Conservation (phyloP, 768 basidiomycete genomes). For the Favolaschia claudopus region DNA sequence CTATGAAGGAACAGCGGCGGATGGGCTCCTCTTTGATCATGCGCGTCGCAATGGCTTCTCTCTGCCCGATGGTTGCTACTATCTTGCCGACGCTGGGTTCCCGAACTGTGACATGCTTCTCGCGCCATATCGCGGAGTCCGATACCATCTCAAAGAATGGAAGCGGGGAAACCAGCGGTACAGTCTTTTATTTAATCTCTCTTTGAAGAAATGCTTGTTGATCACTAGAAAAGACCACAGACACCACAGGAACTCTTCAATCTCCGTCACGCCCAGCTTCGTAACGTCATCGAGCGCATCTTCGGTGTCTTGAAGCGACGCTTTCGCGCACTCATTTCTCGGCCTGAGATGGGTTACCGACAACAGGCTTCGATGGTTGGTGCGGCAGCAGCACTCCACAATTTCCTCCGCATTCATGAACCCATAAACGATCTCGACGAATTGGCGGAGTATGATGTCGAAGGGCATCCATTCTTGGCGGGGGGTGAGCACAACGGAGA, state of each 20-base stretch:
- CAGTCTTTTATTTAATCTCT: background rate
- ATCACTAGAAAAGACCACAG: background rate
- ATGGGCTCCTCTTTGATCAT: too few species aligned
- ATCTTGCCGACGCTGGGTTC: too few species aligned
- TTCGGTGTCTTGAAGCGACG: conserved; percentile 16
- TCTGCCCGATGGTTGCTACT: too few species aligned
- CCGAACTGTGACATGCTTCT: conserved; percentile 26
- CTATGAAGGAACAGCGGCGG: too few species aligned
- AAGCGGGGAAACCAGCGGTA: conserved; percentile 9
- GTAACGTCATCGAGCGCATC: conserved; percentile 5
- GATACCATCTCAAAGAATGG: conserved; percentile 36
- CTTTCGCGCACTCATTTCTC: conserved; percentile 6
- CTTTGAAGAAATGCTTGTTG: background rate
- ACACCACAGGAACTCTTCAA: conserved; percentile 9
- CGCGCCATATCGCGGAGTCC: conserved; percentile 28
- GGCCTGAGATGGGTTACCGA: conserved; percentile 14
- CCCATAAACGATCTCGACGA: conserved; percentile 6
- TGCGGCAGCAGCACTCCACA: conserved; percentile 28
- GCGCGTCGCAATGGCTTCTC: too few species aligned
- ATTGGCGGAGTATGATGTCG: conserved; percentile 14
- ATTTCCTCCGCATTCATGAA: conserved; percentile 32
- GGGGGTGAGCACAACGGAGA: background rate
- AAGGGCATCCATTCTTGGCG: conserved; percentile 2
- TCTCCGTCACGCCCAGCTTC: conserved; percentile 15
- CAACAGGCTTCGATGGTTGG: conserved; percentile 30